phyloP scores from a whole-genome alignment of 345 rosid species.

The Turnera subulata region DNA sequence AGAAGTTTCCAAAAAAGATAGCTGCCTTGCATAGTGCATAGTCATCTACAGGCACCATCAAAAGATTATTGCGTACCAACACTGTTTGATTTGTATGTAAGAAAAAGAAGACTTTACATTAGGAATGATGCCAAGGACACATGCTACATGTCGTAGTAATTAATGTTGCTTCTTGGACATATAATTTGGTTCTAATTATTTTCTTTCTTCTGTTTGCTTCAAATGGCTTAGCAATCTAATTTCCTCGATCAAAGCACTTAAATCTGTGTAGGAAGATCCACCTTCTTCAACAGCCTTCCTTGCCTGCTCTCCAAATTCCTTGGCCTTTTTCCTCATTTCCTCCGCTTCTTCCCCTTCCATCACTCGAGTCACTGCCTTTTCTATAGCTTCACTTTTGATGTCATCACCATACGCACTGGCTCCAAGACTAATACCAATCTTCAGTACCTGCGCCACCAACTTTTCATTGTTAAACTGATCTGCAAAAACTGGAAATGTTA shows the following conservation, averaged over 20 bases:
- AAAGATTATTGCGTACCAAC: too few relatives aligned
- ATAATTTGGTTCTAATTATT: too few relatives aligned
- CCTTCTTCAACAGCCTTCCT: slow-evolving; percentile 5
- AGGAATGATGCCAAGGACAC: too few relatives aligned
- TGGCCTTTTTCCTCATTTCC: slow-evolving; percentile 5
- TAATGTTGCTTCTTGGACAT: too few relatives aligned
- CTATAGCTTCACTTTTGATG: not conserved
- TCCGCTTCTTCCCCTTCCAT: slow-evolving; percentile 4
- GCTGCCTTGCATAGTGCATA: too few relatives aligned
- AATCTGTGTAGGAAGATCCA: slow-evolving; percentile 11
- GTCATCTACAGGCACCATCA: too few relatives aligned
- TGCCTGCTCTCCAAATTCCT: not conserved
- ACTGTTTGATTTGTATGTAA: too few relatives aligned
- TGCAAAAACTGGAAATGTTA: not conserved
- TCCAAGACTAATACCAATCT: slow-evolving; percentile 1
- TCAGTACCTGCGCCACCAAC: slow-evolving; percentile 1
- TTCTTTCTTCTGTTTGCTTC: too few relatives aligned
- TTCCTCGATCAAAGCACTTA: slow-evolving; percentile 2
- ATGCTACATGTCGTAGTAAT: too few relatives aligned
- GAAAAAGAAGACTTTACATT: too few relatives aligned
- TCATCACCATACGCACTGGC: not conserved
- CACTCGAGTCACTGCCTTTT: slow-evolving; percentile 2
- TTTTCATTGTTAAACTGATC: slow-evolving; percentile 11
- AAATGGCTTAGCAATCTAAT: not conserved
- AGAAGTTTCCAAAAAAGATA: too few relatives aligned